Evolutionary conservation across 2,329 filamentous ascomycete genomes (phyloP).

Genomic region (Aspergillus alliaceus): DNA sequence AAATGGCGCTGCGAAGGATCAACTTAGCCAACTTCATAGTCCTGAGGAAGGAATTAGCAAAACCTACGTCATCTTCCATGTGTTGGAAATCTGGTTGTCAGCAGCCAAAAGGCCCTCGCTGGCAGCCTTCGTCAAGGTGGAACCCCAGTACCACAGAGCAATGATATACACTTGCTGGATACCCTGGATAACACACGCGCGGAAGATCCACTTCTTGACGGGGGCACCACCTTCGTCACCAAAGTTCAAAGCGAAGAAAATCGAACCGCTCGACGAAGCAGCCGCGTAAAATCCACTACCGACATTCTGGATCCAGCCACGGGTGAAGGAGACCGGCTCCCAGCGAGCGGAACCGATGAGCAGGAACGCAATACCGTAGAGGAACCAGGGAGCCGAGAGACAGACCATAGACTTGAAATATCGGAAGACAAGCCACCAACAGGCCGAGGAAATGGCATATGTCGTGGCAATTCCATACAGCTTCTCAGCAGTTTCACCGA

Average conservation of each 20-base stretch:
- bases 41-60: neutral
- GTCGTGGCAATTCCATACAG: constrained; percentile 62
- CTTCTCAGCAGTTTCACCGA: constrained; percentile 59
- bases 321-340: constrained; percentile 36
- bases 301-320: constrained; percentile 61
- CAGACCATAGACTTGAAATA: constrained; percentile 57
- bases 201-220: constrained; percentile 66
- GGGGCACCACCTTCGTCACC: constrained; percentile 63
- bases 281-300: constrained; percentile 63
- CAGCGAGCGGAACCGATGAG: constrained; percentile 65
- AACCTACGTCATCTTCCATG: constrained; percentile 46
- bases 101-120: constrained; percentile 41
- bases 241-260: constrained; percentile 69
- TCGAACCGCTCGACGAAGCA: constrained; percentile 62
- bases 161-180: constrained; percentile 67
- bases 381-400: constrained; percentile 60
- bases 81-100: constrained; percentile 39
- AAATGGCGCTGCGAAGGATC: constrained; percentile 48
- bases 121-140: constrained; percentile 50
- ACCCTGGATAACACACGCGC: constrained; percentile 65
- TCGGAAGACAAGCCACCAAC: constrained; percentile 66
- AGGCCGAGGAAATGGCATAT: constrained; percentile 57
- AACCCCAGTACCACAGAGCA: constrained; percentile 67
- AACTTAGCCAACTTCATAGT: no score
- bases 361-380: constrained; percentile 64